phyloP scores from a whole-genome alignment of 768 basidiomycete genomes.

The Daedalea quercina region DNA sequence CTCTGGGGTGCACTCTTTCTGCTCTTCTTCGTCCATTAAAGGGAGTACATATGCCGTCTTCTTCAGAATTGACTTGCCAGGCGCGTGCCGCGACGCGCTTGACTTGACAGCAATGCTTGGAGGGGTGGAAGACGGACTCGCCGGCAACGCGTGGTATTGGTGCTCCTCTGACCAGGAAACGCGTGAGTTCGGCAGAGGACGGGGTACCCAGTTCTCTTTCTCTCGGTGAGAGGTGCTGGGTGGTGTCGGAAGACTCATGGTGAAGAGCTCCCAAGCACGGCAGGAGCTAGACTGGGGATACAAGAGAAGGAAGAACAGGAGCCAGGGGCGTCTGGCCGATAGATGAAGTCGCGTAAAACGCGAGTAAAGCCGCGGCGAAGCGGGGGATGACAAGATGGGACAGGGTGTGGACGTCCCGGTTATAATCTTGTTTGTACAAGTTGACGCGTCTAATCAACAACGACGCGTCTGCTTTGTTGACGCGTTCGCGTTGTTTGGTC shows the following conservation, averaged over 20 bases:
- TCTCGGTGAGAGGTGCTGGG: constrained; percentile 18
- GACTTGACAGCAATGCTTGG: constrained; percentile 12
- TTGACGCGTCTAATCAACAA: constrained; percentile 13
- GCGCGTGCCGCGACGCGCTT: constrained; percentile 29
- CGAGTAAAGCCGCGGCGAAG: neutral
- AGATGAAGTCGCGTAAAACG: no score
- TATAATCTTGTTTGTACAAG: constrained; percentile 6
- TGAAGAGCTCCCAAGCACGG: neutral
- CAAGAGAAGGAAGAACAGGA: neutral
- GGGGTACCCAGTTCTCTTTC: constrained; percentile 16
- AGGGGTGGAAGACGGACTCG: constrained; percentile 6
- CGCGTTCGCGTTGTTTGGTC: constrained; percentile 3
- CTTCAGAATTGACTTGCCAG: constrained; percentile 69
- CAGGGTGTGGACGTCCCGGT: neutral
- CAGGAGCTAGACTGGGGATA: no score
- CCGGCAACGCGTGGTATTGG: constrained; percentile 12
- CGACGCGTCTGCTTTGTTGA: constrained; percentile 2
- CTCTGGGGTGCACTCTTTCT: constrained; percentile 70
- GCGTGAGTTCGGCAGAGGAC: constrained; percentile 6
- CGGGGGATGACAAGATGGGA: neutral
- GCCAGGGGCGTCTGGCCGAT: neutral
- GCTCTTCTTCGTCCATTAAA: constrained; percentile 33
- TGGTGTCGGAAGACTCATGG: constrained; percentile 18
- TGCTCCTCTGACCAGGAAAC: constrained; percentile 15
- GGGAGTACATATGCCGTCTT: constrained; percentile 30